Evolutionary conservation across 2,329 filamentous ascomycete genomes (phyloP), one percentile per base, ranked within the genome.

Genomic region (Metarhizium brunneum): DNA sequence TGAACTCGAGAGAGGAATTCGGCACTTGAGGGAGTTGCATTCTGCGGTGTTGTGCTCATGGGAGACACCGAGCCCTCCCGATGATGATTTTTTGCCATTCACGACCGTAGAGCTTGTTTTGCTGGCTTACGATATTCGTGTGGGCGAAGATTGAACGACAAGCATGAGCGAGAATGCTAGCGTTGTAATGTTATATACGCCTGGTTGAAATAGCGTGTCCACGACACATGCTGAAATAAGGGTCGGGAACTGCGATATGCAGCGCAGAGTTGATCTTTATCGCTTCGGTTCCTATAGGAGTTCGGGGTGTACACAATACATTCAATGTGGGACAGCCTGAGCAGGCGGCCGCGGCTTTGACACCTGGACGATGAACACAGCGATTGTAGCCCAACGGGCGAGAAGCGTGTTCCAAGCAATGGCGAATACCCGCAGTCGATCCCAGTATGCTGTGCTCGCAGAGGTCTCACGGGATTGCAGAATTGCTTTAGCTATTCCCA

Each of bases 21-120:
- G 32, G 53, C 42, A 36, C 55, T 54, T 2, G 55, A 53, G 8
- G 58, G 54, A 18, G 58, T 57, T 45, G 58, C 18, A 13, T 57
- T 42, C 18, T 51, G 52, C 18, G 60, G 60, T 30, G 57, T 57
- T 14, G 54, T 58, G 30, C 50, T 58, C 54, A 57, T 50, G 42
- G 61, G 58, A 52, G 63, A 61, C 47, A 60, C 59, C 6, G 61
- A 59, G 20, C 57, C 58, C 29, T 60, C 60, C 52, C n/a, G 30
- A 42, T 30, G 49, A 14, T 29, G 48, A n/a, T 10, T 6, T 18
- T 40, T 36, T 35, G 54, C 53, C 55, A 52, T 57, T 40, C 47
- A 42, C 42, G 32, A 13, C 25, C 32, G 45, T 42, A 35, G 13
- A n/a, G 4, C 35, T 38, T 18, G 36, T 16, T 6, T 16, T 3